Conservation (phyloP, 768 basidiomycete genomes). For the Tricholoma bakamatsutake region DNA sequence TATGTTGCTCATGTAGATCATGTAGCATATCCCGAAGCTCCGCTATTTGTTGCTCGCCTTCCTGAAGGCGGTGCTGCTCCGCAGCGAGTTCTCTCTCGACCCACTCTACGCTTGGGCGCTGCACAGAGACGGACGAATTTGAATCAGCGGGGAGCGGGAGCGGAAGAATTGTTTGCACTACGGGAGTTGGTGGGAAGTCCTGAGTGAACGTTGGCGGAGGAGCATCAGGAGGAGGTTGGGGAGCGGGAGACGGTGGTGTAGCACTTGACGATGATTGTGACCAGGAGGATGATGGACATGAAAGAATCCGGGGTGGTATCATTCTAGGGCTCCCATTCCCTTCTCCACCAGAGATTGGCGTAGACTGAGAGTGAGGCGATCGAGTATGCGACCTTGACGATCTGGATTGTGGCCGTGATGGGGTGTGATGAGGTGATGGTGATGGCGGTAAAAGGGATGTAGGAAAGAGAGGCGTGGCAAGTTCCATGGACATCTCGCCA, state of each 20-base stretch:
- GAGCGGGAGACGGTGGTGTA: background rate
- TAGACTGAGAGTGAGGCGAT: background rate
- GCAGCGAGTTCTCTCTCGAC: background rate
- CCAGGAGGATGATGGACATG: background rate
- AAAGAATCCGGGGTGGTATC: constrained; percentile 2
- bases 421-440: background rate
- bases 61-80: background rate
- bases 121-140: background rate
- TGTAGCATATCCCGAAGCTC: background rate
- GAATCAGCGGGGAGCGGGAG: background rate
- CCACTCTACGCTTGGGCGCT: background rate
- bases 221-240: background rate
- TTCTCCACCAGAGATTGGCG: background rate
- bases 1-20: background rate
- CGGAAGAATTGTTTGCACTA: background rate
- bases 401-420: background rate
- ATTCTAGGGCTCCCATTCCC: background rate
- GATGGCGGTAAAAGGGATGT: constrained; percentile 7
- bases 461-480: constrained; percentile 44
- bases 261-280: background rate
- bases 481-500: constrained; percentile 44
- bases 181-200: background rate
- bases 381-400: background rate
- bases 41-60: background rate
- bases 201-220: background rate